Evolutionary conservation across 2,329 filamentous ascomycete genomes (phyloP).

Genomic region (Trichoderma sp.): DNA sequence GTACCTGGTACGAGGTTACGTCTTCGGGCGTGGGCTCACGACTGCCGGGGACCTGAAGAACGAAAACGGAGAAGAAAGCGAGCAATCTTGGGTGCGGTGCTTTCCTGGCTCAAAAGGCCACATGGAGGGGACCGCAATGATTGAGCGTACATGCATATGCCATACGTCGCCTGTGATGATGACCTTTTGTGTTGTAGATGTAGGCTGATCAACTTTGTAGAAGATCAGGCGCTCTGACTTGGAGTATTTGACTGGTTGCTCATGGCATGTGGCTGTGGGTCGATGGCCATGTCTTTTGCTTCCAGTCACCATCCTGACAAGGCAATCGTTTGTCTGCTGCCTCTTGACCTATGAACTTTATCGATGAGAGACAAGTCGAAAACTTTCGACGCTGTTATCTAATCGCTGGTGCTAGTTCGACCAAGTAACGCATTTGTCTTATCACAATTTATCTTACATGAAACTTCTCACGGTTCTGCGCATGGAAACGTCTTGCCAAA

Average conservation of each 20-base stretch:
- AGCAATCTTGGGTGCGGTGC: constrained; percentile 63
- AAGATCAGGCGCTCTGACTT: neutral
- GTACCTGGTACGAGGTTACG: constrained; percentile 51
- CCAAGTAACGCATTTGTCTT: neutral
- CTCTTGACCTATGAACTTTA: neutral
- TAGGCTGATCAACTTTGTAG: constrained; percentile 4
- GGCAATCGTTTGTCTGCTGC: neutral
- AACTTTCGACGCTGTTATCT: neutral
- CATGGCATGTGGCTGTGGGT: neutral
- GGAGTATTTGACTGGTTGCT: neutral
- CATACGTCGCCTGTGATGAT: constrained; percentile 1
- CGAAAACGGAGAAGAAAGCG: constrained; percentile 56
- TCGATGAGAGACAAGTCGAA: neutral
- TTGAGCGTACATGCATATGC: constrained; percentile 53
- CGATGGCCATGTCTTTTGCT: neutral
- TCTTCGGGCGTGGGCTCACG: constrained; percentile 46
- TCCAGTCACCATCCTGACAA: neutral
- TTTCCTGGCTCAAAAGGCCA: constrained; percentile 46
- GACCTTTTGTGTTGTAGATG: constrained; percentile 2
- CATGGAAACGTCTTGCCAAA: neutral
- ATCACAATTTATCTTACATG: neutral
- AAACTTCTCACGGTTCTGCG: neutral
- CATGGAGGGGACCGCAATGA: constrained; percentile 61
- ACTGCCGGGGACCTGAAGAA: constrained; percentile 49
- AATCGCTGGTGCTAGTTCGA: neutral